phyloP scores from a whole-genome alignment of 371 early-diverging fungal species.

The Nematocida minor region DNA sequence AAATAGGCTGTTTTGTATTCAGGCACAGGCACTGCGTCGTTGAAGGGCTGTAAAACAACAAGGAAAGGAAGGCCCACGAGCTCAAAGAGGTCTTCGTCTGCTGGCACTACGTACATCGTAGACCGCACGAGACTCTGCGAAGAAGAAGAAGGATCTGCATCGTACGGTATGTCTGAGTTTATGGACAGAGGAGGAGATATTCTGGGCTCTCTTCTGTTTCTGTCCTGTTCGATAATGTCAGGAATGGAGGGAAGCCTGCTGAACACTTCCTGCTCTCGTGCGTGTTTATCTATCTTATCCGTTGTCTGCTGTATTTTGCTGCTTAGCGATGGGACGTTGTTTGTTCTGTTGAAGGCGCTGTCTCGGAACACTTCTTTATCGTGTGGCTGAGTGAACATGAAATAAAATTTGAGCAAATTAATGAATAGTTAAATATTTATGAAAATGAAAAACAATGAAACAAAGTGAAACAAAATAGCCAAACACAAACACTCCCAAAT shows the following conservation, averaged over 20 bases:
- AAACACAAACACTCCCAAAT: too few species aligned
- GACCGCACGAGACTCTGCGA: constrained; percentile 26
- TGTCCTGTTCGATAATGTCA: background rate
- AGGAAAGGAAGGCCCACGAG: constrained; percentile 57
- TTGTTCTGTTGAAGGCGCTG: background rate
- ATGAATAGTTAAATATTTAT: background rate
- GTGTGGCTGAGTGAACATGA: constrained; percentile 33
- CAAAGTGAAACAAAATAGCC: too few species aligned
- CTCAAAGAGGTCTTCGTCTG: constrained; percentile 52
- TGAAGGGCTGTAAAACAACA: constrained; percentile 59
- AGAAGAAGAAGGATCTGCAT: background rate
- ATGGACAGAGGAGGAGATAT: constrained; percentile 11
- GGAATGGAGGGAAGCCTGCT: constrained; percentile 32
- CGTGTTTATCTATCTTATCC: background rate
- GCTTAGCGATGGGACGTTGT: background rate
- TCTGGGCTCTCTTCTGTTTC: background rate
- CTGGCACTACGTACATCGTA: constrained; percentile 63
- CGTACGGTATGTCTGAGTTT: background rate
- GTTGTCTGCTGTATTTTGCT: background rate
- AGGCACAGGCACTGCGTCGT: constrained; percentile 31
- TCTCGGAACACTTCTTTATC: constrained; percentile 19
- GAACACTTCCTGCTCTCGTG: background rate
- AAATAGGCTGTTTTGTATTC: constrained; percentile 13
- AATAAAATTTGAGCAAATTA: constrained; percentile 40
- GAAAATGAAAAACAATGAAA: too few species aligned